A percentile compares a stretch with the other conserved stretches of the same genome.
Conservation (phyloP, 208 protist genomes). For the Trypanosoma boissoni region DNA sequence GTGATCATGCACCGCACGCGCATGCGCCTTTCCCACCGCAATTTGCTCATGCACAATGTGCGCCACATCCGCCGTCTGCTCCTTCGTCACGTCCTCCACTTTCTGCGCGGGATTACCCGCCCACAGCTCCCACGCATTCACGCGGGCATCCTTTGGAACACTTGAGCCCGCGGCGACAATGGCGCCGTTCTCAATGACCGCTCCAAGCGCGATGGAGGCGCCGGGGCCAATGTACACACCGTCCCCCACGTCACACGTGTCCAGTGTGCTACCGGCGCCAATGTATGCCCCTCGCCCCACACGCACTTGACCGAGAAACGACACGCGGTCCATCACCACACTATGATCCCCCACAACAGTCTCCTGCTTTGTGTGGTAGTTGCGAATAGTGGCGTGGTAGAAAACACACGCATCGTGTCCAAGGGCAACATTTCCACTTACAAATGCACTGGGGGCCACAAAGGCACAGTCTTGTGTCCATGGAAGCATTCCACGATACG, state of each 20-base stretch:
- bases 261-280: conserved; percentile 66
- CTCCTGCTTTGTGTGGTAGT: conserved; percentile 68
- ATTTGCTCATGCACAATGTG: conserved; percentile 75
- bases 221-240: conserved; percentile 82
- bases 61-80: conserved; percentile 59
- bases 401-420: conserved; percentile 81
- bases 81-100: conserved; percentile 72
- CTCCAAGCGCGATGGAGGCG: conserved; percentile 72
- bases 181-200: conserved; percentile 79
- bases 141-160: conserved; percentile 75
- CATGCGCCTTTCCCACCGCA: conserved; percentile 47
- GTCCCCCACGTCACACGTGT: conserved; percentile 85
- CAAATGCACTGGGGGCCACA: conserved; percentile 83
- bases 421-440: conserved; percentile 83
- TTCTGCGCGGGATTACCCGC: conserved; percentile 87
- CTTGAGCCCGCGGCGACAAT: conserved; percentile 84
- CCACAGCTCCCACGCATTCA: conserved; percentile 90
- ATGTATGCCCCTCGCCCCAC: conserved; percentile 63
- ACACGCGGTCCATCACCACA: conserved; percentile 84
- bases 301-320: conserved; percentile 76
- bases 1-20: conserved; percentile 70
- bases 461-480: conserved; percentile 82
- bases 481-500: conserved; percentile 83
- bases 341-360: conserved; percentile 74
- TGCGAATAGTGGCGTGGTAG: conserved; percentile 86